These are phyloP conservation scores for Wickerhamiella dianesei DNA, from an alignment of 805 yeast species.

Conservation along the genomic window DNA sequence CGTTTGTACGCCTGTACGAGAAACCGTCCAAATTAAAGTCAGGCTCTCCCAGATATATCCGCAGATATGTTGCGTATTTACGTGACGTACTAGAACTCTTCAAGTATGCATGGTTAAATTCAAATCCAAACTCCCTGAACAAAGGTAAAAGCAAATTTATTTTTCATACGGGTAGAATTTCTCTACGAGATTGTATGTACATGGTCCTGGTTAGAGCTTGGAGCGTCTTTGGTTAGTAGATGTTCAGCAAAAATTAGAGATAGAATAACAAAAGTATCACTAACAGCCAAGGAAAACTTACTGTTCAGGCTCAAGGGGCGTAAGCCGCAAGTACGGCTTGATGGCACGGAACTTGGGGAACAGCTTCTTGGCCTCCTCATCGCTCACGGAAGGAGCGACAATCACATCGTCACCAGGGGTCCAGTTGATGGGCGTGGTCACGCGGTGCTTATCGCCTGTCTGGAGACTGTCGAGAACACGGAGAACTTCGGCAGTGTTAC, in stretches of 20 bases:
- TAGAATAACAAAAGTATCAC: not conserved
- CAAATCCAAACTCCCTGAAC: too few species aligned
- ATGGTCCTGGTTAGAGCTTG: not conserved
- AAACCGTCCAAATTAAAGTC: too few species aligned
- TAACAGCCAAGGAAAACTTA: slow-evolving; percentile 4
- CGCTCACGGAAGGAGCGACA: slow-evolving; percentile 77
- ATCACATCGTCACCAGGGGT: slow-evolving; percentile 82
- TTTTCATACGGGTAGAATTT: too few species aligned
- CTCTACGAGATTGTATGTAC: too few species aligned
- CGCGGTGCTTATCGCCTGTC: slow-evolving; percentile 71
- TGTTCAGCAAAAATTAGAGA: not conserved
- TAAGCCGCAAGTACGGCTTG: slow-evolving; percentile 83
- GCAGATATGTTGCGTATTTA: too few species aligned
- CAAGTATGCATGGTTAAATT: too few species aligned
- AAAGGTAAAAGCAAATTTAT: too few species aligned
- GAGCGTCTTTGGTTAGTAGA: not conserved
- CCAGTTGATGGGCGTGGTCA: slow-evolving; percentile 93
- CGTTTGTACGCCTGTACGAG: too few species aligned
- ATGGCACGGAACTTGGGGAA: slow-evolving; percentile 81
- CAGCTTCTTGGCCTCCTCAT: slow-evolving; percentile 70
- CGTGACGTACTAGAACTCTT: too few species aligned
- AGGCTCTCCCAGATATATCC: too few species aligned
- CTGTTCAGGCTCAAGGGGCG: slow-evolving; percentile 26
- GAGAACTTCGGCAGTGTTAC: slow-evolving; percentile 87
- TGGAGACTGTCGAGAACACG: slow-evolving; percentile 87